Conservation (phyloP, 805 yeast genomes). For the Saccharomycopsis capsularis region DNA sequence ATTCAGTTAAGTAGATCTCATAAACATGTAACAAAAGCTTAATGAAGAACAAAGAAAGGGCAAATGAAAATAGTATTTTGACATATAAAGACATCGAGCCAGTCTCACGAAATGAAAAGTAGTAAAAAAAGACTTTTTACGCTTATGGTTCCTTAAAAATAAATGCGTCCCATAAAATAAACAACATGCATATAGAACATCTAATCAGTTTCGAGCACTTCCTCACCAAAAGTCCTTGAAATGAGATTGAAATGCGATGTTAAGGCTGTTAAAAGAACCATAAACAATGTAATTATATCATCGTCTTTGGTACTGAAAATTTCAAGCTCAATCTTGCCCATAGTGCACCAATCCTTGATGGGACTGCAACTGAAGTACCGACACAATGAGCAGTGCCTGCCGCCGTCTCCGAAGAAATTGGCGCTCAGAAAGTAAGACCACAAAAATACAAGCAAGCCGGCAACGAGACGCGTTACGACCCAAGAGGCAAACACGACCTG, state of each 20-base stretch:
- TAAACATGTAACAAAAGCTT: too few species aligned
- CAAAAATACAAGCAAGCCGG: conserved; percentile 39
- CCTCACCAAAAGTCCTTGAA: too few species aligned
- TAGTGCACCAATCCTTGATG: conserved; percentile 57
- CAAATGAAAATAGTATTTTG: too few species aligned
- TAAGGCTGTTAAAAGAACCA: conserved; percentile 1
- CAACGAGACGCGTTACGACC: conserved; percentile 41
- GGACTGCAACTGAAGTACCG: conserved; percentile 66
- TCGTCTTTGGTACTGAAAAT: conserved; percentile 15
- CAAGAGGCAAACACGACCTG: conserved; percentile 42
- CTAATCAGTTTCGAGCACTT: too few species aligned
- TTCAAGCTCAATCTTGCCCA: conserved; percentile 23
- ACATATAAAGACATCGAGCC: too few species aligned
- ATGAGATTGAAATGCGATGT: conserved; percentile 11
- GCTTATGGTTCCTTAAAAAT: too few species aligned
- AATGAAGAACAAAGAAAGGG: too few species aligned
- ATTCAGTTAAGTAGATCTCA: too few species aligned
- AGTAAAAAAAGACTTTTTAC: too few species aligned
- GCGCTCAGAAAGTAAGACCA: conserved; percentile 44
- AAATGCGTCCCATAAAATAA: too few species aligned
- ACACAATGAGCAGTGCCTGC: conserved; percentile 62
- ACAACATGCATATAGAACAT: too few species aligned
- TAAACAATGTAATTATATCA: conserved; percentile 4
- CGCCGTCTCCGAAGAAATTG: conserved; percentile 44
- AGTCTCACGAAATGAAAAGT: too few species aligned